A percentile compares a stretch with the other conserved stretches of the same genome.
These are phyloP conservation scores for Talinum fruticosum DNA, from an alignment of 148 eudicot species.

Conservation along the genomic window DNA sequence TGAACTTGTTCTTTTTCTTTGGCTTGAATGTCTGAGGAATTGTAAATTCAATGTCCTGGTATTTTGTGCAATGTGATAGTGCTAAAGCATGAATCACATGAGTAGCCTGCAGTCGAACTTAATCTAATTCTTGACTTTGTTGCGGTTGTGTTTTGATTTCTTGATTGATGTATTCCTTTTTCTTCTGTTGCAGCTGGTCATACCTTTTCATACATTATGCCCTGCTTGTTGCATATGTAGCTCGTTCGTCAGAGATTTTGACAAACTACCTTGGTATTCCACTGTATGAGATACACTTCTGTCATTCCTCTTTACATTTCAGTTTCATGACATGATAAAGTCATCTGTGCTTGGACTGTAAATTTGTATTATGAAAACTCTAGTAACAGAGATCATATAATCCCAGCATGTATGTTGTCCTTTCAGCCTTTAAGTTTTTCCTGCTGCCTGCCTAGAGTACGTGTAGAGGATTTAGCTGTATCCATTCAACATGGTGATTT, in stretches of 20 bases:
- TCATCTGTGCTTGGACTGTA: neutral
- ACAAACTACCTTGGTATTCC: slow-evolving; percentile 84
- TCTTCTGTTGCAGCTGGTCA: slow-evolving; percentile 77
- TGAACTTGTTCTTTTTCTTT: no score
- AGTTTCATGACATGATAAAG: neutral
- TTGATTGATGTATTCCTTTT: slow-evolving; percentile 25
- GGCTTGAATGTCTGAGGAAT: no score
- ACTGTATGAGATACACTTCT: slow-evolving; percentile 50
- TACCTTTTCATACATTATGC: slow-evolving; percentile 92
- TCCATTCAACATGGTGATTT: no score
- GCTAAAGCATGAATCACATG: neutral
- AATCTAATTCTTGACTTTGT: neutral
- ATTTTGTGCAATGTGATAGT: no score
- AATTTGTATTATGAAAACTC: neutral
- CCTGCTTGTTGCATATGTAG: slow-evolving; percentile 86
- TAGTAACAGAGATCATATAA: neutral
- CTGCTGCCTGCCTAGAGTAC: neutral
- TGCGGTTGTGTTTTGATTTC: neutral
- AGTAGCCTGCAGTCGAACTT: neutral
- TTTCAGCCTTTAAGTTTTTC: neutral
- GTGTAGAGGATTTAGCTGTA: no score
- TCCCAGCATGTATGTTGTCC: neutral
- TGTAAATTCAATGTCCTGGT: no score
- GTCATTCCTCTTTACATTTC: neutral
- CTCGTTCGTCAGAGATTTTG: slow-evolving; percentile 88